Conservation (phyloP, 2,329 filamentous ascomycete genomes). For the Torrubiella hemipterigena region DNA sequence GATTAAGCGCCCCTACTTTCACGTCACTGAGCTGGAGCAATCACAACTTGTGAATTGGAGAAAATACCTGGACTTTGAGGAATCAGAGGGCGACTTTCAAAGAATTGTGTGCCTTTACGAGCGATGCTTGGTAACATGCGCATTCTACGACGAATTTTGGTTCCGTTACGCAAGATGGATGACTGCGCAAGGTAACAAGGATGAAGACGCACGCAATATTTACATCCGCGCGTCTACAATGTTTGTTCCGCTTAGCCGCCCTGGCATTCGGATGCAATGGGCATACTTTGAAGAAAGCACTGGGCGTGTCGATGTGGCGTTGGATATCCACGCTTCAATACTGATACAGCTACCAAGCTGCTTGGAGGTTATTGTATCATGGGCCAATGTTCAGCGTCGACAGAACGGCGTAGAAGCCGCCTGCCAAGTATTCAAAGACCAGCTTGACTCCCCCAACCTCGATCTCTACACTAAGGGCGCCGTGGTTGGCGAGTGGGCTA, state of each 20-base stretch:
- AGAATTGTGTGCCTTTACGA: slow-evolving; percentile 82
- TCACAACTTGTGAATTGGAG: slow-evolving; percentile 80
- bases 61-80: slow-evolving; percentile 94
- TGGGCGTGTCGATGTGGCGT: slow-evolving; percentile 63
- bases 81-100: slow-evolving; percentile 64
- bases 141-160: slow-evolving; percentile 97
- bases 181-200: slow-evolving; percentile 64
- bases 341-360: slow-evolving; percentile 66
- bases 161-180: slow-evolving; percentile 96
- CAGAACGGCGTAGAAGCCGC: slow-evolving; percentile 76
- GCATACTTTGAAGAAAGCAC: slow-evolving; percentile 89
- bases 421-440: slow-evolving; percentile 68
- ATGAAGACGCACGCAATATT: slow-evolving; percentile 84
- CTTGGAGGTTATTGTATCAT: slow-evolving; percentile 76
- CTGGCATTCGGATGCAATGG: slow-evolving; percentile 77
- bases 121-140: slow-evolving; percentile 82
- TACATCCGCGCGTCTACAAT: slow-evolving; percentile 77
- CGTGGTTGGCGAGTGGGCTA: slow-evolving; percentile 79
- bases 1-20: slow-evolving; percentile 93
- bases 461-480: slow-evolving; percentile 75
- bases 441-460: slow-evolving; percentile 61
- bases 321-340: slow-evolving; percentile 75
- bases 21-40: slow-evolving; percentile 85
- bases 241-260: slow-evolving; percentile 77
- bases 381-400: slow-evolving; percentile 76